Percentiles rank a stretch among this genome's conserved stretches.
Evolutionary conservation across 2,329 filamentous ascomycete genomes (phyloP).

Genomic region (Xylaria sp.): DNA sequence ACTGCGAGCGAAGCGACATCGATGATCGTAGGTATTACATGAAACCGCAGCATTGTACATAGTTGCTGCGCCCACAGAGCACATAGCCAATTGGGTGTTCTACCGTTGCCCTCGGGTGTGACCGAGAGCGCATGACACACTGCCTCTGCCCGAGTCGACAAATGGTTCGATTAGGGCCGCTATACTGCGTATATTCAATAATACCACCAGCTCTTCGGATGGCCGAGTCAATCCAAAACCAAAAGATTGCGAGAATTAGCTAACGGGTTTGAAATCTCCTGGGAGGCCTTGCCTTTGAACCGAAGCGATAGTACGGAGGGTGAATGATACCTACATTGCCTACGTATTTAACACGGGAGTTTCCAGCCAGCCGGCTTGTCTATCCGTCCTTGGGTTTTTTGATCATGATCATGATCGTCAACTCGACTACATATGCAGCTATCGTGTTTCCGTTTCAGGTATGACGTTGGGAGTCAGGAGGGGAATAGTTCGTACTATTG

Average conservation of each 20-base stretch:
- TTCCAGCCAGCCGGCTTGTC: background rate
- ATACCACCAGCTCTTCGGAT: background rate
- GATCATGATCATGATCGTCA: no score
- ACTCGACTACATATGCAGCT: background rate
- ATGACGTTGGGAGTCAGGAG: background rate
- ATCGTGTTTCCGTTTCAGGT: background rate
- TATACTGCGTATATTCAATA: background rate
- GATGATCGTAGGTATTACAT: slow-evolving; percentile 14
- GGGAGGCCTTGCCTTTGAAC: background rate
- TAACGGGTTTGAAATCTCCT: no score
- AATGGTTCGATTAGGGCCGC: slow-evolving; percentile 3
- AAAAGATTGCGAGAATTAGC: background rate
- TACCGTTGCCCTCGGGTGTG: background rate
- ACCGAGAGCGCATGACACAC: slow-evolving; percentile 1
- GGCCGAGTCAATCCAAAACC: background rate
- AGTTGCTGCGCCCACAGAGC: slow-evolving; percentile 1
- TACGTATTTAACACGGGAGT: no score
- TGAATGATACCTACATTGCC: no score
- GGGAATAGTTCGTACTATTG: background rate
- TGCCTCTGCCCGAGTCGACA: background rate
- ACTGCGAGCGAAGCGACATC: background rate
- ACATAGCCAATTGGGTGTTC: background rate
- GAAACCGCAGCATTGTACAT: background rate
- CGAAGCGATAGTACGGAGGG: background rate
- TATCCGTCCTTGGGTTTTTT: no score